Evolutionary conservation across 768 basidiomycete species (phyloP).

Genomic region (Multifurca ochricompacta): DNA sequence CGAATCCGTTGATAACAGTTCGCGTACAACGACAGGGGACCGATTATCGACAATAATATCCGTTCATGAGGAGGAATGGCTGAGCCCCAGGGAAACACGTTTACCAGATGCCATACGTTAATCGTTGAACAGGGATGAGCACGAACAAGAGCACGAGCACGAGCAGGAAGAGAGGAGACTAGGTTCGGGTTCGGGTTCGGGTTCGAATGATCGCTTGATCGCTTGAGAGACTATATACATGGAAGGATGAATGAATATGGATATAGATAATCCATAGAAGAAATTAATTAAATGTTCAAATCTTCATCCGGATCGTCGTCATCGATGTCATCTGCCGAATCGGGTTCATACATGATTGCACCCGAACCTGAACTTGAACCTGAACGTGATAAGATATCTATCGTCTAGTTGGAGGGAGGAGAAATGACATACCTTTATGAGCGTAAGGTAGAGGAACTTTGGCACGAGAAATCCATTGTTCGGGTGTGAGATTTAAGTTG

Average conservation of each 20-base stretch:
- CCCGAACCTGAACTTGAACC: slow-evolving; percentile 33
- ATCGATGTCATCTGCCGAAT: slow-evolving; percentile 90
- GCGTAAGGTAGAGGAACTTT: slow-evolving; percentile 86
- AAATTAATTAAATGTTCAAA: slow-evolving; percentile 65
- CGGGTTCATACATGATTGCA: slow-evolving; percentile 82
- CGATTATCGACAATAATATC: slow-evolving; percentile 10
- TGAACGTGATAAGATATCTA: not conserved
- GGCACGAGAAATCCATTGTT: slow-evolving; percentile 73
- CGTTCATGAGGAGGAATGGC: not conserved
- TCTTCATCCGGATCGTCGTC: slow-evolving; percentile 97
- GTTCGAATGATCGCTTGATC: no score
- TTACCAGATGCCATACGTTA: not conserved
- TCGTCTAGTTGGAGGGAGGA: no score
- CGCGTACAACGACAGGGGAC: not conserved
- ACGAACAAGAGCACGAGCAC: no score
- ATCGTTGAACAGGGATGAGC: not conserved
- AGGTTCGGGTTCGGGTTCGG: not conserved
- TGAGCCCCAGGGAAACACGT: not conserved
- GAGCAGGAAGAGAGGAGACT: not conserved
- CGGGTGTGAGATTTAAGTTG: slow-evolving; percentile 76
- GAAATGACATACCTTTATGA: slow-evolving; percentile 57
- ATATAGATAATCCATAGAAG: no score
- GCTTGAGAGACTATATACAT: no score
- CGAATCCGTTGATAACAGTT: not conserved
- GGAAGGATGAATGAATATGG: no score